A percentile compares a stretch with the other conserved stretches of the same genome.
phyloP scores from a whole-genome alignment of 257 asterid species.

The Capsicum pubescens region DNA sequence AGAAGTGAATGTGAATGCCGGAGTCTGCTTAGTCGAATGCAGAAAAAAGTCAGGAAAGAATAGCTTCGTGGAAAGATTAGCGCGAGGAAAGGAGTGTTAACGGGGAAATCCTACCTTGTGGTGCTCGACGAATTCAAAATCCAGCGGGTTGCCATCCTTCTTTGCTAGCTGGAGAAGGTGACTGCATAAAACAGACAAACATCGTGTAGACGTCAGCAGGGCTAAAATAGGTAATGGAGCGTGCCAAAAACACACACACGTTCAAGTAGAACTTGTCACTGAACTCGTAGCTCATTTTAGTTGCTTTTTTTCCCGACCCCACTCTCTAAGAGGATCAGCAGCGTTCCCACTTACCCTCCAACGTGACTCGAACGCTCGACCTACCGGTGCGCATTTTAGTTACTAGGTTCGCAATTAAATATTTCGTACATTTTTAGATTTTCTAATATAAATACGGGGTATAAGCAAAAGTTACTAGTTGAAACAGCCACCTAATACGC shows the following conservation, averaged over 20 bases:
- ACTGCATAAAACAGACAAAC: conserved; percentile 50
- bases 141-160: conserved; percentile 87
- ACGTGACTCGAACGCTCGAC: too few species aligned
- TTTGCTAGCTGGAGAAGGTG: conserved; percentile 89
- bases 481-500: neutral
- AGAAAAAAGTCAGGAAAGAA: conserved; percentile 31
- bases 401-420: neutral
- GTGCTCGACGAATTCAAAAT: conserved; percentile 86
- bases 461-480: neutral
- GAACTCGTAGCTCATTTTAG: neutral
- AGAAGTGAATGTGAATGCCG: conserved; percentile 88
- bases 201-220: neutral
- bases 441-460: neutral
- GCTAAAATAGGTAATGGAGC: neutral
- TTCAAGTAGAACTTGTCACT: neutral
- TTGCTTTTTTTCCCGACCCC: neutral
- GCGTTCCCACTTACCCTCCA: too few species aligned
- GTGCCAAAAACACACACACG: neutral
- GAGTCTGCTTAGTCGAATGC: conserved; percentile 55
- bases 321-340: too few species aligned
- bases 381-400: neutral
- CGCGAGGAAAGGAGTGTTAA: neutral
- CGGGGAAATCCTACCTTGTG: conserved; percentile 65
- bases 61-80: neutral
- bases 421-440: neutral